phyloP scores from a whole-genome alignment of 2,329 filamentous ascomycete species.

The Amauroascus niger region DNA sequence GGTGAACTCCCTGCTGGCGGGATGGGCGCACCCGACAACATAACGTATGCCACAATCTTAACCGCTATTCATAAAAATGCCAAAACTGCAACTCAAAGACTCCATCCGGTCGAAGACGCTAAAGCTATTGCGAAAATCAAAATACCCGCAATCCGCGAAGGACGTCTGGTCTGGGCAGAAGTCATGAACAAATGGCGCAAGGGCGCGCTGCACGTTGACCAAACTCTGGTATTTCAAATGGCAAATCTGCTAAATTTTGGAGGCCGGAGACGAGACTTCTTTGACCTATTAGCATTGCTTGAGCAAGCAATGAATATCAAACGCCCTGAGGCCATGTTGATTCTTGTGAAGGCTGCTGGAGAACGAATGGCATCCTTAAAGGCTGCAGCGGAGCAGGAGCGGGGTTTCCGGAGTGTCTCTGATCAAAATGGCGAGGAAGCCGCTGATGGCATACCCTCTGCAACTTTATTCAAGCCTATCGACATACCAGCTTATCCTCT shows the following conservation, averaged over 20 bases:
- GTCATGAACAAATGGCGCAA: constrained; percentile 64
- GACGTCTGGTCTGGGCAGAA: constrained; percentile 69
- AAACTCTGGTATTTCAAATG: constrained; percentile 71
- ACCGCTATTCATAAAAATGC: constrained; percentile 56
- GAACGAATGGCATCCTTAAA: background rate
- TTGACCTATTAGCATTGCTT: constrained; percentile 64
- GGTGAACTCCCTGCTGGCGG: constrained; percentile 59
- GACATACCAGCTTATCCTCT: constrained; percentile 30
- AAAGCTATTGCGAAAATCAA: constrained; percentile 23
- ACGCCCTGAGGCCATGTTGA: constrained; percentile 18
- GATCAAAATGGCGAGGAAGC: constrained; percentile 22
- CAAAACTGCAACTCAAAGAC: constrained; percentile 24
- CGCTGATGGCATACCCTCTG: constrained; percentile 1
- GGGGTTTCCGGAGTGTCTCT: background rate
- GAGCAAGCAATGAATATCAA: constrained; percentile 72
- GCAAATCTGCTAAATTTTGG: constrained; percentile 63
- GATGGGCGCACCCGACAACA: constrained; percentile 52
- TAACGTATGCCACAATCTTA: constrained; percentile 75
- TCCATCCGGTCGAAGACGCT: constrained; percentile 26
- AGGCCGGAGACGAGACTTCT: constrained; percentile 50
- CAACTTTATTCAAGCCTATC: constrained; percentile 30
- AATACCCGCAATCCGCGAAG: constrained; percentile 49
- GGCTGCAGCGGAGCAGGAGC: background rate
- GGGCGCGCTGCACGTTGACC: constrained; percentile 63
- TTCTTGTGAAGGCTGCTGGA: constrained; percentile 7